A percentile compares a stretch with the other conserved stretches of the same genome.
These are phyloP conservation scores for Hemisphaericaspora xylanilytica DNA, from an alignment of 1,139 yeast species.

Conservation along the genomic window DNA sequence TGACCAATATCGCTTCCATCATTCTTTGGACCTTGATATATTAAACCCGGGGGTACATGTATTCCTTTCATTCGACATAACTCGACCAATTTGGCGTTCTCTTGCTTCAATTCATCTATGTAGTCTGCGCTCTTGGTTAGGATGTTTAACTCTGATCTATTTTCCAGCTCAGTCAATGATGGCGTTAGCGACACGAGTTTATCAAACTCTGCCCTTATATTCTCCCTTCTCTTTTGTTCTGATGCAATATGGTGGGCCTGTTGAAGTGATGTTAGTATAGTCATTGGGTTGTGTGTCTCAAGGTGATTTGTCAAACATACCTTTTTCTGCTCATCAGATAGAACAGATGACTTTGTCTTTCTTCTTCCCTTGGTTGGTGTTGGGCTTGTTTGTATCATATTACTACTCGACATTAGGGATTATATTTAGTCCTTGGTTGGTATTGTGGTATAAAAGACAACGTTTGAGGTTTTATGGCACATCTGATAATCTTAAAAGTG, in stretches of 20 bases:
- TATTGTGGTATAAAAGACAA: background rate
- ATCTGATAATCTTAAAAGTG: background rate
- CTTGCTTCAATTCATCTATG: conserved; percentile 41
- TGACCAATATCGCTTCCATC: conserved; percentile 18
- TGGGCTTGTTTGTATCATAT: background rate
- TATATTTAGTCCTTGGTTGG: background rate
- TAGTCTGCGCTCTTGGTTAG: conserved; percentile 48
- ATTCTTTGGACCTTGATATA: conserved; percentile 37
- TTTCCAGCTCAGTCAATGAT: conserved; percentile 40
- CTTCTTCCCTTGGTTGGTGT: conserved; percentile 6
- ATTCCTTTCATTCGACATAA: conserved; percentile 37
- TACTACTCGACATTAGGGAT: background rate
- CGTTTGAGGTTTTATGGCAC: background rate
- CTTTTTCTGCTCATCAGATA: conserved; percentile 47
- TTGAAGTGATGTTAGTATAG: conserved; percentile 13
- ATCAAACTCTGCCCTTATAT: conserved; percentile 47
- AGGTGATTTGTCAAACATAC: conserved; percentile 23
- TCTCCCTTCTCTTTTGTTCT: conserved; percentile 48
- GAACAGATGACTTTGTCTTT: conserved; percentile 29
- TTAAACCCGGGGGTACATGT: conserved; percentile 35
- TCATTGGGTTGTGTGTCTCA: background rate
- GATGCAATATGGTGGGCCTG: conserved; percentile 53
- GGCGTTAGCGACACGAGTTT: conserved; percentile 45
- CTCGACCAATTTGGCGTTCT: conserved; percentile 35
- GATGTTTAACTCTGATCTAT: conserved; percentile 45